Percentiles rank a stretch among this genome's conserved stretches.
phyloP scores from a whole-genome alignment of 441 rosid genomes.

The Eruca vesicaria region DNA sequence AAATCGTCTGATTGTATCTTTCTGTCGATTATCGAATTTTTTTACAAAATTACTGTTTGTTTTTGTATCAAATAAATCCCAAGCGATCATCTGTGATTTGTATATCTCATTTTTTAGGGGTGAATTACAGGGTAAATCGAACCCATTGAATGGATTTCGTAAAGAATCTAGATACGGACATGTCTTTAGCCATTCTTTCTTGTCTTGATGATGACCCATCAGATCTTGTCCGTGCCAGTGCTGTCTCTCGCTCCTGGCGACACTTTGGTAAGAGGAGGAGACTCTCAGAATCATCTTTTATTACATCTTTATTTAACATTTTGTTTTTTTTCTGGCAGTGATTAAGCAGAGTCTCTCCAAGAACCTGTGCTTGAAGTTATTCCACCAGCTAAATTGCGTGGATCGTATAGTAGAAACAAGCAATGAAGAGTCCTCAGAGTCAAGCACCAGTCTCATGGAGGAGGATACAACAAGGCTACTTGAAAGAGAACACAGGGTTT shows the following conservation, averaged over 20 bases:
- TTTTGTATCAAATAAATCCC: too few species aligned
- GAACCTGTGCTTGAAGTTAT: constrained; percentile 68
- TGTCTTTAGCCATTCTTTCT: constrained; percentile 43
- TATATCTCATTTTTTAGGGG: too few species aligned
- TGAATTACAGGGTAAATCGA: too few species aligned
- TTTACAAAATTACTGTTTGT: too few species aligned
- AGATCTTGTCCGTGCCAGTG: constrained; percentile 65
- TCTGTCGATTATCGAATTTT: too few species aligned
- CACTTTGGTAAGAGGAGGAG: constrained; percentile 52
- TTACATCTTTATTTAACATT: too few species aligned
- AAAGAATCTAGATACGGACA: constrained; percentile 47
- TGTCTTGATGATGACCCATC: constrained; percentile 58
- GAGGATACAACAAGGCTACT: constrained; percentile 41
- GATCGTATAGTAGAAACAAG: constrained; percentile 48
- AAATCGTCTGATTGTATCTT: too few species aligned
- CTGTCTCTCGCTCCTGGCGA: constrained; percentile 67
- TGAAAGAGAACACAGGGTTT: constrained; percentile 66
- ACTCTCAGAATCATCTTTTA: not conserved
- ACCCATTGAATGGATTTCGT: constrained; percentile 48
- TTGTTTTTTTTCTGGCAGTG: constrained; percentile 46
- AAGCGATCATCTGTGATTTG: too few species aligned
- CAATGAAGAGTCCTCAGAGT: constrained; percentile 41
- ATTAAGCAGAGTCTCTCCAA: constrained; percentile 54
- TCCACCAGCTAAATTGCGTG: constrained; percentile 50
- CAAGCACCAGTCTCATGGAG: constrained; percentile 37